Conservation (phyloP, 106 monocot genomes). For the Allium cepa region DNA sequence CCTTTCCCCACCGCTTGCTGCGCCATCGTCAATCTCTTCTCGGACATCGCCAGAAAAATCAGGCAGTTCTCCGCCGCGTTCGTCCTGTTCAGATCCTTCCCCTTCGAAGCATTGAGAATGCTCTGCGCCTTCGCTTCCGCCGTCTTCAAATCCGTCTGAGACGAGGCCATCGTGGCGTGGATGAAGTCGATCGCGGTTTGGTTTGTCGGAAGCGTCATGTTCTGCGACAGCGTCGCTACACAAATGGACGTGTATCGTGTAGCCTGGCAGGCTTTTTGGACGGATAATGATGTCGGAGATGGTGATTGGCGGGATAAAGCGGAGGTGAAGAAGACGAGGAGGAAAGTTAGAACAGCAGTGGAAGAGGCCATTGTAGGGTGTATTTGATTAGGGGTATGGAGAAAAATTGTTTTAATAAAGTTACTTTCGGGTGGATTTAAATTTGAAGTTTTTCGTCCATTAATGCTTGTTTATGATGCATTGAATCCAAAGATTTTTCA, state of each 20-base stretch:
- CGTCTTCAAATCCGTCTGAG: constrained; percentile 8
- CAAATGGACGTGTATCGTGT: constrained; percentile 31
- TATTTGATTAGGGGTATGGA: not conserved
- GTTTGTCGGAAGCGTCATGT: constrained; percentile 18
- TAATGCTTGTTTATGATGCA: too few species aligned
- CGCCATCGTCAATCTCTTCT: constrained; percentile 32
- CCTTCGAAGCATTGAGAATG: constrained; percentile 39
- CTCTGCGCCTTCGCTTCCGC: constrained; percentile 18
- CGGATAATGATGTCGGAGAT: not conserved
- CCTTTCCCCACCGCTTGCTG: not conserved
- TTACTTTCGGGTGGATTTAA: too few species aligned
- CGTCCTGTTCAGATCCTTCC: constrained; percentile 39
- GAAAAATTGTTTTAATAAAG: not conserved
- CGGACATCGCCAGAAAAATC: constrained; percentile 40
- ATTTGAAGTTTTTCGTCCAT: too few species aligned
- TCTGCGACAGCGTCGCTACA: constrained; percentile 21
- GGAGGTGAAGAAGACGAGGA: not conserved
- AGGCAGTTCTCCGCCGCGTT: constrained; percentile 65
- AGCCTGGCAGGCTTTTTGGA: constrained; percentile 30
- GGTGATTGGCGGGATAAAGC: constrained; percentile 4
- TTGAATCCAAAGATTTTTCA: too few species aligned
- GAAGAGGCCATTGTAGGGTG: not conserved
- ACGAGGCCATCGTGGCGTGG: constrained; percentile 6
- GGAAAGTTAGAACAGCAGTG: not conserved
- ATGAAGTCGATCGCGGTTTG: constrained; percentile 25